A percentile compares a stretch with the other conserved stretches of the same genome.
These are phyloP conservation scores for Ogataea pini DNA, from an alignment of 805 yeast species.

Conservation along the genomic window DNA sequence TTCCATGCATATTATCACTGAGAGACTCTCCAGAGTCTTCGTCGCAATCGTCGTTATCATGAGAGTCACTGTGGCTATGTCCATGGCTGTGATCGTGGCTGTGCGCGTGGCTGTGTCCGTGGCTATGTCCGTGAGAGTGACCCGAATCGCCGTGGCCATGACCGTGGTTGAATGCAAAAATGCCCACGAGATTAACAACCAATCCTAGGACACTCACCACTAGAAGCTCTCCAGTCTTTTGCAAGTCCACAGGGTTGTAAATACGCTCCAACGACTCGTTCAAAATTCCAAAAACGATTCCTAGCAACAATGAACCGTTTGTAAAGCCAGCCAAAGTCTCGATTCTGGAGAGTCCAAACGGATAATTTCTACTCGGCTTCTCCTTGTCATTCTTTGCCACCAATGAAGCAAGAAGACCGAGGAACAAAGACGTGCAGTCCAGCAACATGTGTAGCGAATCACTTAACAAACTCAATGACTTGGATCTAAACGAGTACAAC, in stretches of 20 bases:
- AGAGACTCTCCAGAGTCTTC: slow-evolving; percentile 45
- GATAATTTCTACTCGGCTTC: slow-evolving; percentile 49
- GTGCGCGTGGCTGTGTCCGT: slow-evolving; percentile 33
- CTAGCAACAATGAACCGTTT: slow-evolving; percentile 84
- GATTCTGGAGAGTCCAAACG: slow-evolving; percentile 81
- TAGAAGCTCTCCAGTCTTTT: slow-evolving; percentile 79
- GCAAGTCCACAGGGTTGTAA: slow-evolving; percentile 71
- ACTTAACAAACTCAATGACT: slow-evolving; percentile 85
- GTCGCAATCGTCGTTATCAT: slow-evolving; percentile 23
- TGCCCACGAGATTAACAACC: slow-evolving; percentile 86
- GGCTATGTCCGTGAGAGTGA: slow-evolving; percentile 43
- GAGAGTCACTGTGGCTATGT: slow-evolving; percentile 11
- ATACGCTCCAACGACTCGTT: slow-evolving; percentile 86
- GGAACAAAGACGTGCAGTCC: slow-evolving; percentile 86
- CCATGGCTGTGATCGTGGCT: slow-evolving; percentile 19
- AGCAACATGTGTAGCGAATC: slow-evolving; percentile 96
- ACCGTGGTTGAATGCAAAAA: slow-evolving; percentile 91
- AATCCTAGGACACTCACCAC: slow-evolving; percentile 85
- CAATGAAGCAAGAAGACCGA: slow-evolving; percentile 85
- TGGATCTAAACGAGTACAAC: slow-evolving; percentile 87
- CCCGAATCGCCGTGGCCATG: slow-evolving; percentile 44
- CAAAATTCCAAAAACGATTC: slow-evolving; percentile 84
- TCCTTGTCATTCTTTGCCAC: slow-evolving; percentile 33
- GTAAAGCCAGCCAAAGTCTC: slow-evolving; percentile 96
- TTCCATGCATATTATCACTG: slow-evolving; percentile 85